These are phyloP conservation scores for Gastrolobium bilobum DNA, from an alignment of 306 rosid genomes.

Conservation along the genomic window DNA sequence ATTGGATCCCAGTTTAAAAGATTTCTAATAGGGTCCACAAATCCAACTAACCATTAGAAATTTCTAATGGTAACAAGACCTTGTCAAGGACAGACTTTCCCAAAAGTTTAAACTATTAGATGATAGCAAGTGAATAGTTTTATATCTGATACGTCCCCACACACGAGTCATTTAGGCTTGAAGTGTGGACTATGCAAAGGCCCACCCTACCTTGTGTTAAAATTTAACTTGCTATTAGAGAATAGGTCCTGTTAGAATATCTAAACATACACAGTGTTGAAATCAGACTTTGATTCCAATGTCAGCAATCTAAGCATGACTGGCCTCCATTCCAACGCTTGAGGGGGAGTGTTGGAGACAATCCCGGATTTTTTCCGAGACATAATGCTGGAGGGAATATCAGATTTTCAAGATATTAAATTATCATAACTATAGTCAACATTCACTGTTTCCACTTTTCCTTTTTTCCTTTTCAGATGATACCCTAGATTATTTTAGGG, in stretches of 20 bases:
- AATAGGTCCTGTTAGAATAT: not conserved
- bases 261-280: not conserved
- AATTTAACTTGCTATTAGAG: not conserved
- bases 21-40: not conserved
- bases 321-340: too few species aligned
- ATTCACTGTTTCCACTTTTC: too few species aligned
- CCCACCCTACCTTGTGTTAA: not conserved
- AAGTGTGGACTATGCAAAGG: not conserved
- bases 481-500: too few species aligned
- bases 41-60: not conserved
- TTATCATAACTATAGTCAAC: too few species aligned
- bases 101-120: not conserved
- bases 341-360: too few species aligned
- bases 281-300: too few species aligned
- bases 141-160: too few species aligned
- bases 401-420: too few species aligned
- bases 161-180: not conserved
- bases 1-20: not conserved
- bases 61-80: not conserved
- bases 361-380: too few species aligned
- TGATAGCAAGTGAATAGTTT: not conserved
- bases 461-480: too few species aligned
- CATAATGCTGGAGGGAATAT: too few species aligned
- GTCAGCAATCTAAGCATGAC: too few species aligned
- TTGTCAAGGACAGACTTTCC: not conserved